Percentiles rank a stretch among this genome's conserved stretches.
Evolutionary conservation across 306 rosid species (phyloP).

Genomic region (Betula pendula): DNA sequence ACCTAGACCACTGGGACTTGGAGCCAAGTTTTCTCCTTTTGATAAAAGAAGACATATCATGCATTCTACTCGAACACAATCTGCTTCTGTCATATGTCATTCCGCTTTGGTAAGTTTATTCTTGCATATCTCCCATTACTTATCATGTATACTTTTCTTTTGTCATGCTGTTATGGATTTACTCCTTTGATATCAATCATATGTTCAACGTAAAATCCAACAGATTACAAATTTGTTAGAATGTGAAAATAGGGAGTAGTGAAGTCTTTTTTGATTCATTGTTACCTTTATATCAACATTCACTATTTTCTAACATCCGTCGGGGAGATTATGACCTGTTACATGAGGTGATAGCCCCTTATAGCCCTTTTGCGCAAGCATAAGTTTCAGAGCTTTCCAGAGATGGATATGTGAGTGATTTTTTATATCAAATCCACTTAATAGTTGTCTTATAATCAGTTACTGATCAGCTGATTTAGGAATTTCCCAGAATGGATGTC

Average conservation of each 20-base stretch:
- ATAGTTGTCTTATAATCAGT: neutral
- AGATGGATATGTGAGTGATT: neutral
- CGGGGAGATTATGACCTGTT: neutral
- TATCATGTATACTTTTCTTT: conserved; percentile 8
- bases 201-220: neutral
- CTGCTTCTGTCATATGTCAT: conserved; percentile 41
- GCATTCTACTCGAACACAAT: conserved; percentile 22
- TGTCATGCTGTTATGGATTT: neutral
- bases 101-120: conserved; percentile 44
- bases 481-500: neutral
- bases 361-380: neutral
- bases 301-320: neutral
- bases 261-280: neutral
- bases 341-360: neutral
- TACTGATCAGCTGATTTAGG: neutral
- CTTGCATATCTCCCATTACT: neutral
- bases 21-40: conserved; percentile 4
- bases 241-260: neutral
- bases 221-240: neutral
- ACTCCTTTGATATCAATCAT: neutral
- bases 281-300: neutral
- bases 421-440: neutral
- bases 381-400: neutral
- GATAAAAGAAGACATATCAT: conserved; percentile 16
- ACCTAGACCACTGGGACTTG: conserved; percentile 15